phyloP scores from a whole-genome alignment of 2,329 filamentous ascomycete genomes.

The Talaromyces sp. region DNA sequence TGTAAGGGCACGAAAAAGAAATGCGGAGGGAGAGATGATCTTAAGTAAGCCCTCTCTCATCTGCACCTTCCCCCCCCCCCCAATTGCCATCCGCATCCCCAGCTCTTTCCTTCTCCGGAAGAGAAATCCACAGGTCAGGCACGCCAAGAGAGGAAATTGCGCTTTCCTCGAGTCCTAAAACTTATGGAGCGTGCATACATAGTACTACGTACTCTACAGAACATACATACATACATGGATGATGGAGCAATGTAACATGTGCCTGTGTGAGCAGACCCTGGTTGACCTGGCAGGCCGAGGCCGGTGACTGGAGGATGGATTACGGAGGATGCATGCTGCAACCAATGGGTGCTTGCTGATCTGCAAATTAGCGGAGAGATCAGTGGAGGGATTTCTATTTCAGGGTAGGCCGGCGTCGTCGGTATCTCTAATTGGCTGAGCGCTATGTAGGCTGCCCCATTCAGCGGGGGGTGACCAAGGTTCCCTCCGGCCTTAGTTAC shows the following conservation, averaged over 20 bases:
- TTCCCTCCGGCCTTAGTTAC: neutral
- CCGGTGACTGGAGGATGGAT: neutral
- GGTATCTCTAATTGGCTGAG: neutral
- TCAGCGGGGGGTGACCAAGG: neutral
- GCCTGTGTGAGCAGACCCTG: neutral
- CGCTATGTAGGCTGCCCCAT: neutral
- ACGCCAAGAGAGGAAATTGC: constrained; percentile 3
- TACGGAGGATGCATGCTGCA: neutral
- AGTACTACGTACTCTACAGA: no score
- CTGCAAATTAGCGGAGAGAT: neutral
- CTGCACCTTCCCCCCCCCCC: neutral
- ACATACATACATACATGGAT: no score
- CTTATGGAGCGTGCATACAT: no score
- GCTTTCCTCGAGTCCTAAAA: neutral
- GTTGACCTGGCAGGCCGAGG: neutral
- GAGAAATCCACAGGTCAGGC: neutral
- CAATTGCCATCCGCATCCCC: neutral
- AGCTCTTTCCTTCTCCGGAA: constrained; percentile 3
- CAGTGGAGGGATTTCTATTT: neutral
- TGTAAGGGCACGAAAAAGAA: neutral
- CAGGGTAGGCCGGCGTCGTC: neutral
- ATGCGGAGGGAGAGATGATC: constrained; percentile 7
- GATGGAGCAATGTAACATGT: neutral
- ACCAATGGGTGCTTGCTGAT: neutral
- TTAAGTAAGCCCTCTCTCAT: neutral